Conservation (phyloP, 768 basidiomycete species). For the Artomyces pyxidatus region DNA sequence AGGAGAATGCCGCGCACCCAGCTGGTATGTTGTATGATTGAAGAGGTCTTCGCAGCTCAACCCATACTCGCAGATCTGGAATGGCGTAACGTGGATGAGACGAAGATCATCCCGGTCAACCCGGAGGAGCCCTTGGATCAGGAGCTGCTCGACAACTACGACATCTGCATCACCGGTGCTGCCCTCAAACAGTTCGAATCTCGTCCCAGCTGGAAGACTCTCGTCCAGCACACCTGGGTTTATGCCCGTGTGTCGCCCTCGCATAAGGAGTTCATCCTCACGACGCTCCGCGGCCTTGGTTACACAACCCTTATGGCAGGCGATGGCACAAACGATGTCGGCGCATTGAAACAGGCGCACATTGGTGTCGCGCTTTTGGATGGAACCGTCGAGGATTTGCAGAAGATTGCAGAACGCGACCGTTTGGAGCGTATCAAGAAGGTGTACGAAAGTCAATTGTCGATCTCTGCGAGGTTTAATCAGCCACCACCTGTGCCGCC, state of each 20-base stretch:
- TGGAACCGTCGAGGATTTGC: slow-evolving; percentile 83
- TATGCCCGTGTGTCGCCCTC: slow-evolving; percentile 95
- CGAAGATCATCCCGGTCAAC: slow-evolving; percentile 79
- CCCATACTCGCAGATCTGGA: slow-evolving; percentile 54
- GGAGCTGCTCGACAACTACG: slow-evolving; percentile 75
- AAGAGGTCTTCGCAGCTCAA: slow-evolving; percentile 1
- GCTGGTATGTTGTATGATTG: slow-evolving; percentile 58
- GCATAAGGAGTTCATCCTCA: slow-evolving; percentile 94
- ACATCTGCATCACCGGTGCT: slow-evolving; percentile 93
- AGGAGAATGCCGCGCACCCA: slow-evolving; percentile 67
- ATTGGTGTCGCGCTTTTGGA: slow-evolving; percentile 92
- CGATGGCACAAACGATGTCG: slow-evolving; percentile 98
- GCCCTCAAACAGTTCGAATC: slow-evolving; percentile 83
- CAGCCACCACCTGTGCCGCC: slow-evolving; percentile 94
- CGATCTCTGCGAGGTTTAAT: slow-evolving; percentile 81
- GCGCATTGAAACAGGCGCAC: slow-evolving; percentile 96
- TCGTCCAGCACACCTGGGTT: slow-evolving; percentile 95
- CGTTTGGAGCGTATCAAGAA: slow-evolving; percentile 87
- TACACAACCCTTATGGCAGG: slow-evolving; percentile 97
- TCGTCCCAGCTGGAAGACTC: slow-evolving; percentile 62
- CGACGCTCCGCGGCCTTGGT: slow-evolving; percentile 80
- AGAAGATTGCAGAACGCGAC: slow-evolving; percentile 91
- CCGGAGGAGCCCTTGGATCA: slow-evolving; percentile 71
- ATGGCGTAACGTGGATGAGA: slow-evolving; percentile 94
- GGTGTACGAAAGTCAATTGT: slow-evolving; percentile 94